Evolutionary conservation across 176 grass and related monocot genomes (phyloP).

Genomic region (Hsuehochloa calcarea): DNA sequence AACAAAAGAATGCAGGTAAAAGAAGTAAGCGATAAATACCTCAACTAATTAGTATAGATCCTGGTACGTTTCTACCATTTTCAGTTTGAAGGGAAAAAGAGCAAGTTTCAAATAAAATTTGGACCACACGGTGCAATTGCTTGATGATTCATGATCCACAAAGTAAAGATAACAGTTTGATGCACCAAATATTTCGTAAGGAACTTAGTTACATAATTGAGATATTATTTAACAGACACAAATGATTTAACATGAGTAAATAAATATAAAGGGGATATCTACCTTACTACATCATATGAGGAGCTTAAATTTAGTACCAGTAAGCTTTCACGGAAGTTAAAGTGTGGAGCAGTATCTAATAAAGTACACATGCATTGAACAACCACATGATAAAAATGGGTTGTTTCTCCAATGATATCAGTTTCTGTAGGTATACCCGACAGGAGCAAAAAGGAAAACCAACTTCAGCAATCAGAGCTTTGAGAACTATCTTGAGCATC

Average conservation of each 20-base stretch:
- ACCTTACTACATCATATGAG: conserved; percentile 80
- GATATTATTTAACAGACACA: neutral
- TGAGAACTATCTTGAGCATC: neutral
- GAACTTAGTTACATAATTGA: neutral
- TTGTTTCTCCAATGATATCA: conserved; percentile 78
- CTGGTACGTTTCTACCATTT: neutral
- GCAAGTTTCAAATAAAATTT: neutral
- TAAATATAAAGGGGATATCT: neutral
- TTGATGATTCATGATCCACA: neutral
- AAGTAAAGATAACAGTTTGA: neutral
- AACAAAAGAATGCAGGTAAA: neutral
- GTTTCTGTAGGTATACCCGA: conserved; percentile 77
- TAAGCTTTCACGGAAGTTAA: conserved; percentile 84
- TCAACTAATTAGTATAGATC: conserved; percentile 2
- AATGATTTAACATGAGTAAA: conserved; percentile 13
- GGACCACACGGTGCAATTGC: neutral
- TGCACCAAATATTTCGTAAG: neutral
- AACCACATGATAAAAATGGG: conserved; percentile 44
- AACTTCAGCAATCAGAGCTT: conserved; percentile 17
- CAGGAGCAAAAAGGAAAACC: neutral
- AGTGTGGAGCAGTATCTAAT: conserved; percentile 81
- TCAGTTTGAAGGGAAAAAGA: neutral
- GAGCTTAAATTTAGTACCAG: conserved; percentile 90
- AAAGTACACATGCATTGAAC: conserved; percentile 82
- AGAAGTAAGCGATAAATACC: neutral